Percentiles rank a stretch among this genome's conserved stretches.
These are phyloP conservation scores for Paracamarosporium sp. DNA, from an alignment of 2,329 filamentous ascomycete species.

Conservation along the genomic window DNA sequence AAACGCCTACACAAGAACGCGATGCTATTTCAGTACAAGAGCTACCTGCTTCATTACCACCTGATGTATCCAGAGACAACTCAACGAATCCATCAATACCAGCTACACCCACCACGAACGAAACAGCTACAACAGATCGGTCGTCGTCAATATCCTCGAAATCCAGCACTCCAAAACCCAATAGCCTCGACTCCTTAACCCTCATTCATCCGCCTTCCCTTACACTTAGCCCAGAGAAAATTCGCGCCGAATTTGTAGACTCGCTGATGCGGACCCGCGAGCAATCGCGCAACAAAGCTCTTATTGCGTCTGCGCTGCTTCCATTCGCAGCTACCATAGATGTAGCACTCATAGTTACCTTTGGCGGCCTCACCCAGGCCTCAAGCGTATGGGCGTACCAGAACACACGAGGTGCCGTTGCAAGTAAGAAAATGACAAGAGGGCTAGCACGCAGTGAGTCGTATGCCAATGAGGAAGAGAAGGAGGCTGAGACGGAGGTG, in stretches of 20 bases:
- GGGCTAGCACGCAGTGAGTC: conserved; percentile 29
- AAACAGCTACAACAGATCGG: background rate
- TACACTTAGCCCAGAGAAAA: conserved; percentile 33
- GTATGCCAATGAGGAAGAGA: conserved; percentile 1
- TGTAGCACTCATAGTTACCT: conserved; percentile 44
- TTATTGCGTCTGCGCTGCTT: conserved; percentile 52
- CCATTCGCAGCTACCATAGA: conserved; percentile 47
- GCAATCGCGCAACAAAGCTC: conserved; percentile 50
- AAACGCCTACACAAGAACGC: background rate
- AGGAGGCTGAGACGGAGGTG: conserved; percentile 6
- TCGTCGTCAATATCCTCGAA: conserved; percentile 24
- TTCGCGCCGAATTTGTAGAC: conserved; percentile 51
- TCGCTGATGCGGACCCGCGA: conserved; percentile 51
- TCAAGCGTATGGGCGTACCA: conserved; percentile 47
- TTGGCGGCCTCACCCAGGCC: conserved; percentile 46
- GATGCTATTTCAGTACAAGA: background rate
- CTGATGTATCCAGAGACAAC: conserved; percentile 36
- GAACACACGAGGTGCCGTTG: conserved; percentile 56
- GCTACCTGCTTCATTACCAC: background rate
- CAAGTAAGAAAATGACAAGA: conserved; percentile 48
- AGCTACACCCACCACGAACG: background rate
- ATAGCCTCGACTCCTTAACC: conserved; percentile 48
- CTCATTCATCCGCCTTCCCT: conserved; percentile 49
- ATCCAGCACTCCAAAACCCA: conserved; percentile 37
- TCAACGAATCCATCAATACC: conserved; percentile 28